Evolutionary conservation across 805 yeast species (phyloP), one percentile per base, ranked within the genome.

Genomic region (Candida corydali): DNA sequence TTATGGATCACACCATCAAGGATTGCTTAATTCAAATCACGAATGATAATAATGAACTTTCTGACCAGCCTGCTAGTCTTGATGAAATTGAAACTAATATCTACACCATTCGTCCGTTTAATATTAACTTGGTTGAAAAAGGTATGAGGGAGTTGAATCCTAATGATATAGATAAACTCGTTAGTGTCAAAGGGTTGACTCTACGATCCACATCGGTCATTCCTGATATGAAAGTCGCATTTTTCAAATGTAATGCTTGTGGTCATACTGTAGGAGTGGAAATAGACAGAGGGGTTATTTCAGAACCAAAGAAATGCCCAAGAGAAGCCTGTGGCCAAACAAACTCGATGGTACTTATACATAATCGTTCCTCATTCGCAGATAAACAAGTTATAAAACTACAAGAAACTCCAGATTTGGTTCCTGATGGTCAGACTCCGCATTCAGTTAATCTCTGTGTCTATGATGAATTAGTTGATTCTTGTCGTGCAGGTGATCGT

Each of bases 401-500:
- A 28, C 98, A 93, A 62, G 98, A 93, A 61, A 88, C 96, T 0
- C 96, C 96, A 0, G 98, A 93, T 59, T 72, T 79, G 43, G 95
- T 91, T 11, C 98, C 98, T 3, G 98, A 86, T 63, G 98, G 98
- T 12, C 98, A 93, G 62, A 93, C 98, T 2, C 98, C 98, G 1
- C 98, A 93, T 60, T 82, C 96, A 10, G 86, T 93, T 32, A 86
- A 95, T 5, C 66, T 93, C 19, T 87, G 96, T 66, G 95, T 86
- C 1, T 93, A 91, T 55, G 98, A 93, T 60, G 98, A 93, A 57
- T 70, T 93, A 43, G 98, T 93, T 1, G 98, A 93, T 59, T 73
- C 85, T 37, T 84, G 95, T 52, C 76, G 95, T 50, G 97, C 98
- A 7, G 98, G 98, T 70, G 98, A 93, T 59, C 76, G 97, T 41